phyloP scores from a whole-genome alignment of 306 rosid species.

The Cicer pinnatifidum region DNA sequence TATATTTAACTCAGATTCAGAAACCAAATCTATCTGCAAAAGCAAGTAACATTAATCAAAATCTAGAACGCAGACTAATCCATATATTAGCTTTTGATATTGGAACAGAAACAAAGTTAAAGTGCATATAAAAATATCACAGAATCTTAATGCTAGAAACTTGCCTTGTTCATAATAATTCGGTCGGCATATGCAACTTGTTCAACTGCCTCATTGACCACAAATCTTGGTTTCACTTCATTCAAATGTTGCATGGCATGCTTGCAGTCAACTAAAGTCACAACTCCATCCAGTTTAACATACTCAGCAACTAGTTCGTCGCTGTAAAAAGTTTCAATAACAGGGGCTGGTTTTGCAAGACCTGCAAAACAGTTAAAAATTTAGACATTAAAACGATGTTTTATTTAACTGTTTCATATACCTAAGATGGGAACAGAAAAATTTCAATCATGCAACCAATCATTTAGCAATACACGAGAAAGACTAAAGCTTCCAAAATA shows the following conservation, averaged over 20 bases:
- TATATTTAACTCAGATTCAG: conserved; percentile 65
- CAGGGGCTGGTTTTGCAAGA: conserved; percentile 92
- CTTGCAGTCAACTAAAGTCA: conserved; percentile 90
- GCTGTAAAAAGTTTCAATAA: conserved; percentile 81
- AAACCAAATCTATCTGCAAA: conserved; percentile 84
- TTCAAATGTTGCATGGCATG: conserved; percentile 79
- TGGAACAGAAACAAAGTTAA: conserved; percentile 16
- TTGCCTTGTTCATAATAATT: conserved; percentile 83
- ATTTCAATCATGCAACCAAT: conserved; percentile 27
- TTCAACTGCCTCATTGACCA: conserved; percentile 91
- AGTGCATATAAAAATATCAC: conserved; percentile 22
- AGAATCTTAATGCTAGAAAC: conserved; percentile 39
- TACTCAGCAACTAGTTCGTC: conserved; percentile 72
- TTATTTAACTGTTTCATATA: conserved; percentile 17
- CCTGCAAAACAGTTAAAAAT: conserved; percentile 54
- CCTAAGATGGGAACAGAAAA: conserved; percentile 11
- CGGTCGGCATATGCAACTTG: conserved; percentile 95
- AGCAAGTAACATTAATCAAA: conserved; percentile 36
- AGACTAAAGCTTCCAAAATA: not conserved
- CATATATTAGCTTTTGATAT: not conserved
- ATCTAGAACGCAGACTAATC: not conserved
- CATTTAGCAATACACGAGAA: conserved; percentile 12
- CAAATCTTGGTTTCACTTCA: conserved; percentile 93
- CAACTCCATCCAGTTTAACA: conserved; percentile 93
- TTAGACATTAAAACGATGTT: conserved; percentile 11